phyloP scores from a whole-genome alignment of 257 asterid genomes.

The Orobanche coerulescens region DNA sequence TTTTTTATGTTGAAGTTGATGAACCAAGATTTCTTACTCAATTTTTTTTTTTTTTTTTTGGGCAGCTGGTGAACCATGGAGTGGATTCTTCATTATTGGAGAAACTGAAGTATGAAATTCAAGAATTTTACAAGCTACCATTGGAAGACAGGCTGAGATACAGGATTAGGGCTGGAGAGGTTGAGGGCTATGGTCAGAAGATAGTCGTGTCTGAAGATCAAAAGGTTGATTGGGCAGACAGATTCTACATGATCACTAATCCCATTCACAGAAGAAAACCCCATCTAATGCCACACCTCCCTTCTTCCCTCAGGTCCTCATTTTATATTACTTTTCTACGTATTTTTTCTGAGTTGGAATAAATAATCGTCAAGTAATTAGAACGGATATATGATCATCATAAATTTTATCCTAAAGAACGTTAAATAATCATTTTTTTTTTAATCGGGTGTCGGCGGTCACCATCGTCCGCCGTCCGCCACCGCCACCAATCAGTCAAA shows the following conservation, averaged over 20 bases:
- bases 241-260: slow-evolving; percentile 47
- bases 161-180: slow-evolving; percentile 33
- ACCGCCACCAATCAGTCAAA: no score
- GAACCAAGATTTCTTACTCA: neutral
- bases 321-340: neutral
- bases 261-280: slow-evolving; percentile 41
- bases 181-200: slow-evolving; percentile 56
- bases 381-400: no score
- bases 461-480: no score
- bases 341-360: neutral
- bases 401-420: no score
- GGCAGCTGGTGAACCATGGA: slow-evolving; percentile 68
- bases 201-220: slow-evolving; percentile 23
- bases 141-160: slow-evolving; percentile 44
- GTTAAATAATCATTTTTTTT: no score
- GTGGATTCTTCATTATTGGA: slow-evolving; percentile 38
- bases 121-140: slow-evolving; percentile 53
- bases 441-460: no score
- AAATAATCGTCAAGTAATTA: no score
- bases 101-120: slow-evolving; percentile 42
- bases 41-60: neutral
- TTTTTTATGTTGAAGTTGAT: neutral
- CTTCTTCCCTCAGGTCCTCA: slow-evolving; percentile 44
- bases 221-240: slow-evolving; percentile 58
- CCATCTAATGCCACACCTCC: slow-evolving; percentile 53